phyloP scores from a whole-genome alignment of 225 moss, liverwort and hornwort genomes.

The Takakia lepidozioides region DNA sequence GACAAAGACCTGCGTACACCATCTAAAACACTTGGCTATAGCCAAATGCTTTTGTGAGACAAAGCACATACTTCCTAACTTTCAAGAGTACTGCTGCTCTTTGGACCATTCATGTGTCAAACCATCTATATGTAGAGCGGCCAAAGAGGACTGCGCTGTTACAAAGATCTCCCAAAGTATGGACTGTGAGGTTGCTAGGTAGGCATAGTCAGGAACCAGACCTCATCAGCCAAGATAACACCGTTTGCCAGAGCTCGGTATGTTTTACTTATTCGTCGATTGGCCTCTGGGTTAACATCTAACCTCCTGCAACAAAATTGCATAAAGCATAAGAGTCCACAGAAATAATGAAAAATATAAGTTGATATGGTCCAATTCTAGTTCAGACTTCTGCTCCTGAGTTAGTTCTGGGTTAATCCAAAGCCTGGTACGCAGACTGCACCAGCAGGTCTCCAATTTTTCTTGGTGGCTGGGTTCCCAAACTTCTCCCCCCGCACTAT shows the following conservation, averaged over 20 bases:
- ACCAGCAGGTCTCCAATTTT: too few relatives aligned
- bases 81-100: too few relatives aligned
- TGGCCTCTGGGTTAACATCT: conserved; percentile 13
- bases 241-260: conserved; percentile 80
- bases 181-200: neutral
- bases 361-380: too few relatives aligned
- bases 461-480: too few relatives aligned
- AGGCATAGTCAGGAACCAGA: conserved; percentile 4
- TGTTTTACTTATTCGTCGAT: conserved; percentile 60
- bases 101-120: neutral
- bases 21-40: neutral
- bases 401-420: too few relatives aligned
- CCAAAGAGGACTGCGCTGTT: neutral
- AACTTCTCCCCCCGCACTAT: too few relatives aligned
- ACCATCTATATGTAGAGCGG: neutral
- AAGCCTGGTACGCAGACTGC: too few relatives aligned
- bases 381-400: too few relatives aligned
- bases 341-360: too few relatives aligned
- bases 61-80: neutral
- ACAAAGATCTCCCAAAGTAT: too few relatives aligned
- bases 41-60: neutral
- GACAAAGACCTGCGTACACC: neutral
- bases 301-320: conserved; percentile 24
- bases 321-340: too few relatives aligned
- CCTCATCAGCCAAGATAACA: conserved; percentile 56